phyloP scores from a whole-genome alignment of 495 filamentous ascomycete species.

The Talaromyces wortmannii region DNA sequence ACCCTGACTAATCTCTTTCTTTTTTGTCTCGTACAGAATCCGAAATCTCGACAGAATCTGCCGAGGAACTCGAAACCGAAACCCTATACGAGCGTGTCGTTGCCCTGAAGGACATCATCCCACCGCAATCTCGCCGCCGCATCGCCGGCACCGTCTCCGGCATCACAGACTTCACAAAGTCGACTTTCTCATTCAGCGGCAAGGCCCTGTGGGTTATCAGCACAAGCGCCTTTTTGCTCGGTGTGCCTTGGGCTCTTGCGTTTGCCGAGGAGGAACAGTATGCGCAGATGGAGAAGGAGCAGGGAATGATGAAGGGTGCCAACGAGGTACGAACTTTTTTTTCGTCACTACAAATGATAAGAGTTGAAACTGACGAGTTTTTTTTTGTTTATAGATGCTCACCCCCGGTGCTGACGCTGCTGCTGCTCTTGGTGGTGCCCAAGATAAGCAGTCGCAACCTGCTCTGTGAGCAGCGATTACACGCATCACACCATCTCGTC shows the following conservation, averaged over 20 bases:
- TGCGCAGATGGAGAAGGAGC: conserved; percentile 93
- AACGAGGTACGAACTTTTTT: conserved; percentile 49
- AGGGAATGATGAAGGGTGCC: conserved; percentile 85
- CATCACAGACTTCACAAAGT: conserved; percentile 51
- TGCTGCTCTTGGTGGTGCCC: conserved; percentile 10
- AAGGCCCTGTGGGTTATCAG: conserved; percentile 82
- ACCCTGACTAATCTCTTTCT: conserved; percentile 16
- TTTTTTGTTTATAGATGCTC: conserved; percentile 30
- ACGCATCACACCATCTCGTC: not conserved
- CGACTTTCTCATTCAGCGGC: conserved; percentile 60
- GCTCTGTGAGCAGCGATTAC: conserved; percentile 17
- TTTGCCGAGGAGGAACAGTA: conserved; percentile 94
- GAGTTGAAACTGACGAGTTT: not conserved
- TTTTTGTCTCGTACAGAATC: conserved; percentile 24
- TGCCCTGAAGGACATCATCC: conserved; percentile 88
- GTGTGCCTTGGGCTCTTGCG: conserved; percentile 87
- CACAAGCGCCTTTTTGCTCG: conserved; percentile 80
- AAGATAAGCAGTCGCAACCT: conserved; percentile 31
- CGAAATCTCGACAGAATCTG: conserved; percentile 49
- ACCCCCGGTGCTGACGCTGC: conserved; percentile 26
- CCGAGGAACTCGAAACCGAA: conserved; percentile 43
- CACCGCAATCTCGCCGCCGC: conserved; percentile 69
- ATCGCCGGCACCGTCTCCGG: conserved; percentile 53
- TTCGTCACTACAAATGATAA: not conserved
- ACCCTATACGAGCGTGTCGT: conserved; percentile 70